These are phyloP conservation scores for Termitomyces eurrhizus DNA, from an alignment of 768 basidiomycete genomes.

Conservation along the genomic window DNA sequence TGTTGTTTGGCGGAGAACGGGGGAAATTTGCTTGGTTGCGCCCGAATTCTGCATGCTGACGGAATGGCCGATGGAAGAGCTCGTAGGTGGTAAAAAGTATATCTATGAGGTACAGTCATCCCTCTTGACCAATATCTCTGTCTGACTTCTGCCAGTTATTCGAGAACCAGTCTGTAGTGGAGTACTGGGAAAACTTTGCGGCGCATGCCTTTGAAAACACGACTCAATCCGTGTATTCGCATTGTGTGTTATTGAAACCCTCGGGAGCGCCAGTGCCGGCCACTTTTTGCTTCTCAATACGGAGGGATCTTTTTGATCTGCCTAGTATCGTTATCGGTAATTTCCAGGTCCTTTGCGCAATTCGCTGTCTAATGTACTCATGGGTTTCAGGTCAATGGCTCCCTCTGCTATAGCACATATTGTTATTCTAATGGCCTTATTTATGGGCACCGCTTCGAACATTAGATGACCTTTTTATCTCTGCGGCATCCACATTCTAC, in stretches of 20 bases:
- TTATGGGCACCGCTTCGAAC: slow-evolving; percentile 10
- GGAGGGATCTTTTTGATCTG: slow-evolving; percentile 87
- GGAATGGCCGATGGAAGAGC: slow-evolving; percentile 84
- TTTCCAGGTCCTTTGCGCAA: slow-evolving; percentile 1
- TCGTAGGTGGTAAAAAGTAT: slow-evolving; percentile 56
- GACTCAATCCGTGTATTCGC: slow-evolving; percentile 91
- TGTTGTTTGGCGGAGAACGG: slow-evolving; percentile 95
- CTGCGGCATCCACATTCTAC: neutral
- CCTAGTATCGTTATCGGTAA: slow-evolving; percentile 85
- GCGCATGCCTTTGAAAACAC: slow-evolving; percentile 97
- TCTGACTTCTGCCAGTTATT: slow-evolving; percentile 59
- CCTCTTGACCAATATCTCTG: neutral
- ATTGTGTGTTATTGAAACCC: slow-evolving; percentile 86
- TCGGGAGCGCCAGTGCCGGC: slow-evolving; percentile 82
- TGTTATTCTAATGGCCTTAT: slow-evolving; percentile 12
- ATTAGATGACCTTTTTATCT: slow-evolving; percentile 4
- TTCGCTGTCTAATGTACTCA: slow-evolving; percentile 3
- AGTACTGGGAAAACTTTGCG: slow-evolving; percentile 96
- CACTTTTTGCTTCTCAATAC: slow-evolving; percentile 94
- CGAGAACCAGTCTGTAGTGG: slow-evolving; percentile 92
- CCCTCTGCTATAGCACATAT: slow-evolving; percentile 55
- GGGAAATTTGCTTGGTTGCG: slow-evolving; percentile 95
- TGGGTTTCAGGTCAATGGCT: slow-evolving; percentile 78
- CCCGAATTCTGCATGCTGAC: slow-evolving; percentile 95
- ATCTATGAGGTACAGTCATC: slow-evolving; percentile 54